phyloP scores from a whole-genome alignment of 352 stramenopile species.

The Globisporangium heterothallicum region DNA sequence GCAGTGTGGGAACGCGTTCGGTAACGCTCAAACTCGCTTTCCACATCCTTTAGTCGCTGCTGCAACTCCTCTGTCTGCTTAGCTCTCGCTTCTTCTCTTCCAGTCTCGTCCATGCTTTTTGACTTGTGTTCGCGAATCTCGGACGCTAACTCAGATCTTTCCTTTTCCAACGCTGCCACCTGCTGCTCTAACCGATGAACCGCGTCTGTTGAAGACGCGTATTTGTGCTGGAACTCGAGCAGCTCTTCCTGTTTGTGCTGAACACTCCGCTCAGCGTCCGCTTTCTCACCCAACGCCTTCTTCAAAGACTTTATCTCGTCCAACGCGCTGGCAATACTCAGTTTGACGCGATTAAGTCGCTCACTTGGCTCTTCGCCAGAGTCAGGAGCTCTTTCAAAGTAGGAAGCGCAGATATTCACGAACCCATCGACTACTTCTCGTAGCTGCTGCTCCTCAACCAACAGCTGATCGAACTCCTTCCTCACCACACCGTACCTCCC shows the following conservation, averaged over 20 bases:
- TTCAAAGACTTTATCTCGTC: conserved; percentile 1
- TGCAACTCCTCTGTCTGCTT: conserved; percentile 23
- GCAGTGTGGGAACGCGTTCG: conserved; percentile 57
- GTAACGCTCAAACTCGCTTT: conserved; percentile 64
- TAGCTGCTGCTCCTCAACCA: neutral
- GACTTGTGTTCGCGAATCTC: conserved; percentile 18
- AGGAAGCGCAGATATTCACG: conserved; percentile 1
- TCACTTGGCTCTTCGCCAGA: neutral
- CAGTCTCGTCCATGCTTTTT: conserved; percentile 16
- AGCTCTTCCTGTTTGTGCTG: conserved; percentile 1
- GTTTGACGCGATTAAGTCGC: neutral
- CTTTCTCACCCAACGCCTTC: conserved; percentile 1
- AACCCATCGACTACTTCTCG: neutral
- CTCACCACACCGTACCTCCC: neutral
- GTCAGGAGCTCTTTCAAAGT: neutral
- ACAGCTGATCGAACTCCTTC: neutral
- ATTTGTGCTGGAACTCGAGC: neutral
- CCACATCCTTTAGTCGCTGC: conserved; percentile 30
- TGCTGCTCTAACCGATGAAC: conserved; percentile 17
- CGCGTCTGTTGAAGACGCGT: neutral
- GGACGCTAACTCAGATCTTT: conserved; percentile 11
- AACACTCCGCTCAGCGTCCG: neutral
- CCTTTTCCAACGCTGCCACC: conserved; percentile 9
- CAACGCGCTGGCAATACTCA: neutral
- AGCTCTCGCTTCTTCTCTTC: conserved; percentile 14